A percentile compares a stretch with the other conserved stretches of the same genome.
These are phyloP conservation scores for Daldinia caldariorum DNA, from an alignment of 495 filamentous ascomycete genomes.

Conservation along the genomic window DNA sequence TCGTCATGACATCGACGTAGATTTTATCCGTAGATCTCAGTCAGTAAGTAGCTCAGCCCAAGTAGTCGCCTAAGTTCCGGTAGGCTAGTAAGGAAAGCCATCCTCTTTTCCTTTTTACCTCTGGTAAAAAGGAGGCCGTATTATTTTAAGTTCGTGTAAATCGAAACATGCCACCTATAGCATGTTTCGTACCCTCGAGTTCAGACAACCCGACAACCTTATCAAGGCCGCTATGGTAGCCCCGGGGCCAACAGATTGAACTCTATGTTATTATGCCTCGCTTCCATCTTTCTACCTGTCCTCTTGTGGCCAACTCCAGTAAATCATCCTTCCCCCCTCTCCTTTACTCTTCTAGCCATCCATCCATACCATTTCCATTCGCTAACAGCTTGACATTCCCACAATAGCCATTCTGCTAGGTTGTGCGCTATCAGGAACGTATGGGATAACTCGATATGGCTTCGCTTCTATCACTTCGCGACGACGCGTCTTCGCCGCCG, in stretches of 20 bases:
- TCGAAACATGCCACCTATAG: background rate
- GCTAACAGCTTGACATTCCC: background rate
- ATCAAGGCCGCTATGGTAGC: background rate
- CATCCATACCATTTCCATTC: background rate
- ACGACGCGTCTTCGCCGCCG: slow-evolving; percentile 6
- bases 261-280: background rate
- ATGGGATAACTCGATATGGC: slow-evolving; percentile 22
- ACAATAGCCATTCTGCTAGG: background rate
- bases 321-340: background rate
- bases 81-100: too few species aligned
- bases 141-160: background rate
- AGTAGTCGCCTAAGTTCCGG: too few species aligned
- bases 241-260: background rate
- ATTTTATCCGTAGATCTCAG: too few species aligned
- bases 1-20: background rate
- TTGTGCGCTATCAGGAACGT: background rate
- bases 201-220: background rate
- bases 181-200: background rate
- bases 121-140: background rate
- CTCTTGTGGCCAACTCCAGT: background rate
- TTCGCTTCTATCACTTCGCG: slow-evolving; percentile 22
- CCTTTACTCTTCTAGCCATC: background rate
- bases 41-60: too few species aligned
- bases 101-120: too few species aligned
- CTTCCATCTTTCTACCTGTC: background rate